A percentile compares a stretch with the other conserved stretches of the same genome.
These are phyloP conservation scores for Raphanus hybrid DNA, from an alignment of 441 rosid species.

Conservation along the genomic window DNA sequence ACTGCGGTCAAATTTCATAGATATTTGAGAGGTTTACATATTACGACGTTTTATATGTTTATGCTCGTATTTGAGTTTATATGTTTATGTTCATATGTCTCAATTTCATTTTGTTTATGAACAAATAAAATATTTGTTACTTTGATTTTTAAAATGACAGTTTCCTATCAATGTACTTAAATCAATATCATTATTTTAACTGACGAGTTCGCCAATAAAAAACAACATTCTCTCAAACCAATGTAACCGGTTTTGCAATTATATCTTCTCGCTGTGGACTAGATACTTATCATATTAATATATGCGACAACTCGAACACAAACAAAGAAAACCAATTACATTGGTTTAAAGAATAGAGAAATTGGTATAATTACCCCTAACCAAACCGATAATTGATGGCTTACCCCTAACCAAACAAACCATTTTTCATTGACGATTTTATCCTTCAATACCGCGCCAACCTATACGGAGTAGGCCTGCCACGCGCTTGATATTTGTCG, in stretches of 20 bases:
- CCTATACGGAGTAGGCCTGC: too few relatives aligned
- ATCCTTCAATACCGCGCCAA: too few relatives aligned
- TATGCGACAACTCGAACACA: not conserved
- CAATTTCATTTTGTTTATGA: not conserved
- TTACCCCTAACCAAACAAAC: too few relatives aligned
- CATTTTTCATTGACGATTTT: too few relatives aligned
- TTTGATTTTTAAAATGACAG: not conserved
- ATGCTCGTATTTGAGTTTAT: not conserved
- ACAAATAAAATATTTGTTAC: not conserved
- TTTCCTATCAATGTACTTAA: not conserved
- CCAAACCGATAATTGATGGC: too few relatives aligned
- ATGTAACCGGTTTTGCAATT: constrained; percentile 13
- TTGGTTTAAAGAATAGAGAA: not conserved
- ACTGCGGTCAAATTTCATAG: constrained; percentile 15
- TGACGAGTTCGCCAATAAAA: not conserved
- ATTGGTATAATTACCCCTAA: too few relatives aligned
- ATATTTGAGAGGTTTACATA: not conserved
- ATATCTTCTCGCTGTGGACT: not conserved
- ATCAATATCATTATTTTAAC: not conserved
- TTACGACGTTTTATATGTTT: not conserved
- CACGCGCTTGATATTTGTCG: too few relatives aligned
- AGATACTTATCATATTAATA: not conserved
- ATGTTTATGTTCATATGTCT: not conserved
- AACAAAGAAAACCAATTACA: constrained; percentile 6
- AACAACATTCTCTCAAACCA: not conserved